Conservation (phyloP, 169 alveolate genomes). For the Plasmodium gonderi region DNA sequence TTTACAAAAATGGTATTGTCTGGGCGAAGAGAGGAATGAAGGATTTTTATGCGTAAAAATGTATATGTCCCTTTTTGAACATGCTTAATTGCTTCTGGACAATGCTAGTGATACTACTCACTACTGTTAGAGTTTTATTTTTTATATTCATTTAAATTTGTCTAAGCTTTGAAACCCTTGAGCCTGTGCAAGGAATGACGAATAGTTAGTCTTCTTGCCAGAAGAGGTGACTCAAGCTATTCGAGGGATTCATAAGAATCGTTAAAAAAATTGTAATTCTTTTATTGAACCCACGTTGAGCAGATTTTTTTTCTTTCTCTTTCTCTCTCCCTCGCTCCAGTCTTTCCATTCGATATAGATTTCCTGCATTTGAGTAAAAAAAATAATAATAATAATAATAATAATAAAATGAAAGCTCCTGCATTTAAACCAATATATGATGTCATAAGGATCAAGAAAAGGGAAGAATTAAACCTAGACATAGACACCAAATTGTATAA, state of each 20-base stretch:
- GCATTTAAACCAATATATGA: slow-evolving; percentile 42
- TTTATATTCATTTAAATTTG: not conserved
- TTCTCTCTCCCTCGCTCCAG: too few relatives aligned
- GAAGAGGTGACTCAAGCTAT: not conserved
- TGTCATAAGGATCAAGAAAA: slow-evolving; percentile 44
- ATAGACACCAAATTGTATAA: slow-evolving; percentile 20
- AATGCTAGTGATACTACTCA: not conserved
- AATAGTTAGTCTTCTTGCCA: not conserved
- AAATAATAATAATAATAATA: too few relatives aligned
- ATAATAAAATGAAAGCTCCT: slow-evolving; percentile 12
- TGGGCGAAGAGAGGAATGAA: not conserved
- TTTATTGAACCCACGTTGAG: not conserved
- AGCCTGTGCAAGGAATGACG: not conserved
- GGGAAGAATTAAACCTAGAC: not conserved
- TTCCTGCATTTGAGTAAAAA: too few relatives aligned
- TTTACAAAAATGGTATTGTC: not conserved
- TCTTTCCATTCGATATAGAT: too few relatives aligned
- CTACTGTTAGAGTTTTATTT: too few relatives aligned
- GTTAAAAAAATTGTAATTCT: not conserved
- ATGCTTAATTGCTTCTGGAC: not conserved
- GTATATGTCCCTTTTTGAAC: not conserved
- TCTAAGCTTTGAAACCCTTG: not conserved
- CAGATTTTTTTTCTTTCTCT: not conserved
- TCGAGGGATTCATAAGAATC: not conserved
- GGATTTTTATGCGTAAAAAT: not conserved